Conservation (phyloP, 202 grass and related monocot genomes). For the Bolboschoenoplectus hybrid region DNA sequence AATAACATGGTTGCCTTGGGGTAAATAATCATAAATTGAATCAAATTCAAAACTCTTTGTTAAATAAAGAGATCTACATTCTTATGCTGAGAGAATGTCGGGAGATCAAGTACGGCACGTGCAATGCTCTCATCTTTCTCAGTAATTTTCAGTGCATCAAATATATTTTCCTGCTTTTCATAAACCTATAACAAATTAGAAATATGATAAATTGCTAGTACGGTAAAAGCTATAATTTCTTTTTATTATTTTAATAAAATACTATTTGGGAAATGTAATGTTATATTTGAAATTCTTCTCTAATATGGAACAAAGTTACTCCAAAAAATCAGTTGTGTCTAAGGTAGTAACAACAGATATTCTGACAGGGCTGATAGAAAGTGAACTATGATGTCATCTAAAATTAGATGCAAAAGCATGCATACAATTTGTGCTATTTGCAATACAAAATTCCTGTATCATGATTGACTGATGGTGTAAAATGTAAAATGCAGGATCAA, state of each 20-base stretch:
- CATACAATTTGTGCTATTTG: background rate
- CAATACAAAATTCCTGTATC: background rate
- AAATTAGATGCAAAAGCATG: background rate
- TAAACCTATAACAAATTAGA: constrained; percentile 8
- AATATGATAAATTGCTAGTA: background rate
- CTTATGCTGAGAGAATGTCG: constrained; percentile 20
- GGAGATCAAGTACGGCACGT: constrained; percentile 22
- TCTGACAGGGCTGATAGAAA: background rate
- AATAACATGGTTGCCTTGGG: background rate
- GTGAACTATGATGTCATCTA: background rate
- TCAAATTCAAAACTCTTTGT: background rate
- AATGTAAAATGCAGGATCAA: background rate
- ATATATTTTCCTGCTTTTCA: constrained; percentile 59
- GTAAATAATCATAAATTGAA: constrained; percentile 5
- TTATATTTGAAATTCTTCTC: constrained; percentile 11
- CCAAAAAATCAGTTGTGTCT: background rate
- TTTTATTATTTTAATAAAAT: constrained; percentile 6
- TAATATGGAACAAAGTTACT: background rate
- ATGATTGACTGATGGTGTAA: background rate
- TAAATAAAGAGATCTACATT: background rate
- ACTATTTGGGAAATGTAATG: background rate
- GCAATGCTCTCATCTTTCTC: constrained; percentile 62
- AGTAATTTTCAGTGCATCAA: constrained; percentile 55
- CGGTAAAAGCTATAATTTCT: constrained; percentile 24
- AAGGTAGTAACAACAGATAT: background rate